A percentile compares a stretch with the other conserved stretches of the same genome.
phyloP scores from a whole-genome alignment of 2,329 filamentous ascomycete genomes.

The Phaeoacremonium minimum region DNA sequence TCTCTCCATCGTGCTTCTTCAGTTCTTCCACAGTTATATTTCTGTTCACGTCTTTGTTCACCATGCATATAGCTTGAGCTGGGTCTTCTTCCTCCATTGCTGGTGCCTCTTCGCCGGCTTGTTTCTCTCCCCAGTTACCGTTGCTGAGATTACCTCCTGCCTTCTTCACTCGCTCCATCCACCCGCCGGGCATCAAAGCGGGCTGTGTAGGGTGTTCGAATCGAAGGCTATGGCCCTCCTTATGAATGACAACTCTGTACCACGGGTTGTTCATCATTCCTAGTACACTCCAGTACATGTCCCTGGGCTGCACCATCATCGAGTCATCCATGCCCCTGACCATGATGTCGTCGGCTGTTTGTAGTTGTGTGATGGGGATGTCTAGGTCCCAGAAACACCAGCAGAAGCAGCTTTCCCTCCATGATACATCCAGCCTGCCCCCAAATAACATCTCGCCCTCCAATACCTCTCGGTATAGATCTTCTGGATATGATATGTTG shows the following conservation, averaged over 20 bases:
- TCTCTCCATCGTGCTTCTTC: conserved; percentile 58
- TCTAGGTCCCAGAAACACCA: conserved; percentile 90
- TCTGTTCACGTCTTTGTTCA: conserved; percentile 59
- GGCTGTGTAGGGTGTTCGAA: conserved; percentile 92
- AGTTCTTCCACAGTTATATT: conserved; percentile 69
- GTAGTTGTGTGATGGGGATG: conserved; percentile 58
- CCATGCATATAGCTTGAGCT: conserved; percentile 71
- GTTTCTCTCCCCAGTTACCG: conserved; percentile 77
- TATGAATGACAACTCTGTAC: conserved; percentile 76
- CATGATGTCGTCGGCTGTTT: conserved; percentile 65
- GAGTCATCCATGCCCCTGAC: conserved; percentile 87
- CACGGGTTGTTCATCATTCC: conserved; percentile 99
- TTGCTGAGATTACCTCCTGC: conserved; percentile 75
- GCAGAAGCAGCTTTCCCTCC: conserved; percentile 78
- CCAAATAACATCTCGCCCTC: conserved; percentile 65
- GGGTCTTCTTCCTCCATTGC: conserved; percentile 38
- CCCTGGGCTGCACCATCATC: conserved; percentile 79
- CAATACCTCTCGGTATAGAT: conserved; percentile 65
- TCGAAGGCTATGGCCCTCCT: conserved; percentile 57
- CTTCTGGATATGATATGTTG: conserved; percentile 77
- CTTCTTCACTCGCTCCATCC: conserved; percentile 92
- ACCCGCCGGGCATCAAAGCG: conserved; percentile 71
- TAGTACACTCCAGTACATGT: conserved; percentile 94
- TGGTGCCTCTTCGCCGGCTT: conserved; percentile 42
- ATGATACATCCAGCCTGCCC: conserved; percentile 73